These are phyloP conservation scores for Cordia subcordata DNA, from an alignment of 257 asterid species.

Conservation along the genomic window DNA sequence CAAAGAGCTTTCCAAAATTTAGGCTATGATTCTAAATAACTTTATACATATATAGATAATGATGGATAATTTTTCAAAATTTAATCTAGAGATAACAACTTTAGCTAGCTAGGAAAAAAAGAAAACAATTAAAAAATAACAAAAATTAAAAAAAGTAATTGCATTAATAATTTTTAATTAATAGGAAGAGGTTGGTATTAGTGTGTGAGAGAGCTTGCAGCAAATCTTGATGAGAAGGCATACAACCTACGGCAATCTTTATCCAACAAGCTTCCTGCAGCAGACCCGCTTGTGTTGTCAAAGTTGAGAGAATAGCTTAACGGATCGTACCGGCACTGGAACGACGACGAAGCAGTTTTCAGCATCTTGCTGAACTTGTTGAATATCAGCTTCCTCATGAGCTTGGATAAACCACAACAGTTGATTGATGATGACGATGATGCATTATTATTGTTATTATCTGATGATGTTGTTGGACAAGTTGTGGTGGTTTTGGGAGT, in stretches of 20 bases:
- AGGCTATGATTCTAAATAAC: background rate
- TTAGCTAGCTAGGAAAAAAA: background rate
- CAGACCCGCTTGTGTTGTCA: conserved; percentile 40
- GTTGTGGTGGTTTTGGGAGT: no score
- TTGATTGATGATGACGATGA: conserved; percentile 20
- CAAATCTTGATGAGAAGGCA: conserved; percentile 79
- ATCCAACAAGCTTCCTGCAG: conserved; percentile 33
- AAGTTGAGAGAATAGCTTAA: conserved; percentile 71
- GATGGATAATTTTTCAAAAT: no score
- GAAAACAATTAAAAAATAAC: background rate
- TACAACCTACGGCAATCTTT: conserved; percentile 47
- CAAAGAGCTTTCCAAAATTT: no score
- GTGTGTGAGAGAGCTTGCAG: conserved; percentile 37
- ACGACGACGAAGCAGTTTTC: conserved; percentile 40
- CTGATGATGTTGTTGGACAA: no score
- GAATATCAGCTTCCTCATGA: conserved; percentile 52
- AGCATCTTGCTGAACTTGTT: conserved; percentile 41
- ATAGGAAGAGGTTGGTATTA: conserved; percentile 21
- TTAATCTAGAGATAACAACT: background rate
- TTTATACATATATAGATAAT: background rate
- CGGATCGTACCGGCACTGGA: conserved; percentile 68
- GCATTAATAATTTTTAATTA: background rate
- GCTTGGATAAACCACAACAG: conserved; percentile 47
- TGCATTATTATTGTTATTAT: no score
- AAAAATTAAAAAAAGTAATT: background rate